Percentiles rank a stretch among this genome's conserved stretches.
Conservation (phyloP, 805 yeast genomes). For the Candida odintsovae region DNA sequence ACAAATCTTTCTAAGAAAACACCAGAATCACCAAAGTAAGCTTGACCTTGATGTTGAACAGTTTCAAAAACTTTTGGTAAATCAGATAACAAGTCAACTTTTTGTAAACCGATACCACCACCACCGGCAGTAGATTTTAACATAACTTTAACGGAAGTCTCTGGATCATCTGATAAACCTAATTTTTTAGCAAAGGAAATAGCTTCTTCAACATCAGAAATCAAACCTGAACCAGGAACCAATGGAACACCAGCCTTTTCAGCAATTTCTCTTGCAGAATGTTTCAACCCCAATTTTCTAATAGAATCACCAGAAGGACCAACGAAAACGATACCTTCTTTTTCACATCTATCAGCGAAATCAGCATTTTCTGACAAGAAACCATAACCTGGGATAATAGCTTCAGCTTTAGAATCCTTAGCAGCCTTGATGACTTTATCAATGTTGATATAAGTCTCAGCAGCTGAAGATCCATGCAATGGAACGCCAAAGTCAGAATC, state of each 20-base stretch:
- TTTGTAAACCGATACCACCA: conserved; percentile 97
- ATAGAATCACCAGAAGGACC: conserved; percentile 97
- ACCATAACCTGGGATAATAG: conserved; percentile 98
- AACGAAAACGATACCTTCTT: conserved; percentile 82
- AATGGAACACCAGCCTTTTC: conserved; percentile 87
- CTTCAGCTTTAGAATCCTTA: conserved; percentile 77
- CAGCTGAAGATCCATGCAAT: conserved; percentile 75
- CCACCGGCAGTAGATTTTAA: conserved; percentile 98
- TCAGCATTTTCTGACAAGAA: conserved; percentile 95
- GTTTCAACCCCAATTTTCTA: conserved; percentile 86
- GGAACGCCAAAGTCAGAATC: conserved; percentile 80
- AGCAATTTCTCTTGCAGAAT: conserved; percentile 95
- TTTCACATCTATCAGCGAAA: conserved; percentile 80
- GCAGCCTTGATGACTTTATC: conserved; percentile 88
- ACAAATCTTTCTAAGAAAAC: conserved; percentile 93
- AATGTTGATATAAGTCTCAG: conserved; percentile 82
- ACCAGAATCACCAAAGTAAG: conserved; percentile 93
- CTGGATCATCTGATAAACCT: conserved; percentile 32
- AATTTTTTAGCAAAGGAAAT: conserved; percentile 63
- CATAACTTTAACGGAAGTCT: conserved; percentile 77
- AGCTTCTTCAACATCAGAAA: conserved; percentile 70
- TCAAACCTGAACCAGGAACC: conserved; percentile 94
- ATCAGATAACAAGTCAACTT: conserved; percentile 79
- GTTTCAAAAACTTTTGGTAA: conserved; percentile 81
- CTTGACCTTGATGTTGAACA: conserved; percentile 89